Conservation (phyloP, 306 rosid species). For the Benincasa hispida region DNA sequence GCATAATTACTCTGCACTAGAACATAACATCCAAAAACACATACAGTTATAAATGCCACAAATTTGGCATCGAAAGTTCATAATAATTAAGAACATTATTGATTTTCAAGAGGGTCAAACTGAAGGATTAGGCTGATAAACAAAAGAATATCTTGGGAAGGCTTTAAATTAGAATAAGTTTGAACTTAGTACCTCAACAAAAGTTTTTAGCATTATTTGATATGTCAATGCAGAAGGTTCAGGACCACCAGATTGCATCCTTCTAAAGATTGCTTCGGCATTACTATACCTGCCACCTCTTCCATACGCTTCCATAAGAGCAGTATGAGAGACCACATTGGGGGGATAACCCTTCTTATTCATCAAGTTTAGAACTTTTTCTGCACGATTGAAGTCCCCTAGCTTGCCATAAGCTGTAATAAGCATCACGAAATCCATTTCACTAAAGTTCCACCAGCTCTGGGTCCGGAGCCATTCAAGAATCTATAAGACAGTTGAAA, state of each 20-base stretch:
- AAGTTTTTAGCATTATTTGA: slow-evolving; percentile 70
- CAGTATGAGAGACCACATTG: slow-evolving; percentile 72
- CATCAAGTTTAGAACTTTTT: slow-evolving; percentile 54
- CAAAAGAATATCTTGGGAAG: neutral
- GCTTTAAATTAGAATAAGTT: neutral
- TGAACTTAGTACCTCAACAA: slow-evolving; percentile 49
- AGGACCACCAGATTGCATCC: slow-evolving; percentile 82
- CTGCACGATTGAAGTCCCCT: slow-evolving; percentile 69
- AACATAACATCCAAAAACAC: neutral
- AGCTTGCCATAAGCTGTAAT: slow-evolving; percentile 87
- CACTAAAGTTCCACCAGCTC: slow-evolving; percentile 80
- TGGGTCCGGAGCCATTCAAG: slow-evolving; percentile 85
- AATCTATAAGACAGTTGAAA: slow-evolving; percentile 33
- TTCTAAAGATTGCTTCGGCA: slow-evolving; percentile 88
- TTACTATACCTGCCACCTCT: slow-evolving; percentile 58
- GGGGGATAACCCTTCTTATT: slow-evolving; percentile 62
- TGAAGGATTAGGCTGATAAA: neutral
- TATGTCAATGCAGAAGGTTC: slow-evolving; percentile 85
- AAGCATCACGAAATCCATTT: slow-evolving; percentile 88
- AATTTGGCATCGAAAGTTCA: neutral
- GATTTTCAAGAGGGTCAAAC: neutral
- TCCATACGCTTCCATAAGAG: slow-evolving; percentile 99
- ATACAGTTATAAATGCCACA: neutral
- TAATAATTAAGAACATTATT: neutral
- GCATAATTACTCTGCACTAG: neutral